phyloP scores from a whole-genome alignment of 768 basidiomycete species.

The Hericium erinaceus region DNA sequence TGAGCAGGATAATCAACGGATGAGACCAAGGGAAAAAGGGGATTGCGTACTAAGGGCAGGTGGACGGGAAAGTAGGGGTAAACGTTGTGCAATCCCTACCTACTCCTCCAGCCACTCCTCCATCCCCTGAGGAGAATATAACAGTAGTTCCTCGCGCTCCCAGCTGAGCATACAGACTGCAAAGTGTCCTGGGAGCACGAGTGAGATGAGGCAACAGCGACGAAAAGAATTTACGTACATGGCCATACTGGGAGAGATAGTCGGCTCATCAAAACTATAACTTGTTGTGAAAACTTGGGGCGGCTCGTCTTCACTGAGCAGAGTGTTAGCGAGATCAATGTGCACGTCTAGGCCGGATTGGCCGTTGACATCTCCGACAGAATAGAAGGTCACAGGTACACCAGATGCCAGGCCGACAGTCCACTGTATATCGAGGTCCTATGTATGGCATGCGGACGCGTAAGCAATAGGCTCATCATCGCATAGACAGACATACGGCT shows the following conservation, averaged over 20 bases:
- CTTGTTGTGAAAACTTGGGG: constrained; percentile 15
- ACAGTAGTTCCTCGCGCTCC: constrained; percentile 15
- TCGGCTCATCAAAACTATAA: constrained; percentile 18
- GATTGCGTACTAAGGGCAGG: constrained; percentile 10
- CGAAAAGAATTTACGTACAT: constrained; percentile 4
- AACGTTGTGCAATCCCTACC: constrained; percentile 5
- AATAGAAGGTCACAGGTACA: constrained; percentile 18
- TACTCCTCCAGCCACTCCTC: constrained; percentile 12
- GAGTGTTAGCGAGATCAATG: constrained; percentile 6
- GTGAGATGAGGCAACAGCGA: constrained; percentile 2
- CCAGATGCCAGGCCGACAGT: constrained; percentile 16
- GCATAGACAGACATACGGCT: constrained; percentile 19
- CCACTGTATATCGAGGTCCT: constrained; percentile 19
- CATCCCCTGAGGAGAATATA: constrained; percentile 13
- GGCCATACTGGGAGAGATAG: constrained; percentile 8
- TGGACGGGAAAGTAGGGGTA: constrained; percentile 12
- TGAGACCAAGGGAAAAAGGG: neutral
- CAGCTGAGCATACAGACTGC: constrained; percentile 14
- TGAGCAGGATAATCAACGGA: neutral
- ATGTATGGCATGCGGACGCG: constrained; percentile 8
- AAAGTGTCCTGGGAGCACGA: constrained; percentile 7
- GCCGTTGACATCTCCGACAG: constrained; percentile 13
- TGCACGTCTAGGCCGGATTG: constrained; percentile 8
- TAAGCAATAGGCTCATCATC: neutral
- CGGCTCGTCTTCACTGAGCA: constrained; percentile 5